Base-by-base conservation (phyloP, 148 eudicot genomes). In the Spergularia marina region DNA sequence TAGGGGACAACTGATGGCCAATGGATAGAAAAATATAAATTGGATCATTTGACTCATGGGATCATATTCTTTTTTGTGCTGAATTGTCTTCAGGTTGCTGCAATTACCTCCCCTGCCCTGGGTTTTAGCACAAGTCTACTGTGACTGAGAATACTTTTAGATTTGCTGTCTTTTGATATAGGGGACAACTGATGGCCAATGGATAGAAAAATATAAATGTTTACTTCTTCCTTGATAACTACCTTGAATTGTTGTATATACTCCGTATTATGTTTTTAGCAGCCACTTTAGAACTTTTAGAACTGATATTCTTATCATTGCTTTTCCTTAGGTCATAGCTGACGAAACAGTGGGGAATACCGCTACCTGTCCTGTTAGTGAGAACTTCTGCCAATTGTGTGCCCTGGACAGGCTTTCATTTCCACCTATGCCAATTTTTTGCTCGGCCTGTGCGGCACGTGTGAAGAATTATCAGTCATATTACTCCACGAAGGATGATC, bases 321-420 rank as follows among this genome's bases (percentile, higher is more conserved):
- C 34, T 49, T 57, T 78, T 57, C 55, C 39, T 34, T 60, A 80
- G 85, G 67, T 66, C 75, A 23, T 75, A 53, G 51, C 70, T 71
- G 81, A 84, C 87, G 88, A 80, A 62, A n/a, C 55, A 57, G 52
- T 53, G 71, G 91, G 79, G 80, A 81, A 70, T 56, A 39, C 74
- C 34, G 49, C 54, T 65, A 66, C 61, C 66, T 73, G 73, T 70
- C 65, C 81, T 66, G 49, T 70, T 51, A 82, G 78, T 44, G 86
- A 87, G 63, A 86, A 87, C 81, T 56, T 73, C 64, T 94, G 98
- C 77, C 93, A 91, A 78, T 76, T 91, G 79, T 94, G 98, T 71
- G 75, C 67, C 21, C 23, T 47, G 80, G 87, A 81, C 51, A 82
- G 76, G 84, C 87, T 91, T 77, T 57, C 73, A 73, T 90, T 90